Percentiles rank a stretch among this genome's conserved stretches.
These are phyloP conservation scores for Rhodotorula babjevae DNA, from an alignment of 768 basidiomycete genomes.

Conservation along the genomic window DNA sequence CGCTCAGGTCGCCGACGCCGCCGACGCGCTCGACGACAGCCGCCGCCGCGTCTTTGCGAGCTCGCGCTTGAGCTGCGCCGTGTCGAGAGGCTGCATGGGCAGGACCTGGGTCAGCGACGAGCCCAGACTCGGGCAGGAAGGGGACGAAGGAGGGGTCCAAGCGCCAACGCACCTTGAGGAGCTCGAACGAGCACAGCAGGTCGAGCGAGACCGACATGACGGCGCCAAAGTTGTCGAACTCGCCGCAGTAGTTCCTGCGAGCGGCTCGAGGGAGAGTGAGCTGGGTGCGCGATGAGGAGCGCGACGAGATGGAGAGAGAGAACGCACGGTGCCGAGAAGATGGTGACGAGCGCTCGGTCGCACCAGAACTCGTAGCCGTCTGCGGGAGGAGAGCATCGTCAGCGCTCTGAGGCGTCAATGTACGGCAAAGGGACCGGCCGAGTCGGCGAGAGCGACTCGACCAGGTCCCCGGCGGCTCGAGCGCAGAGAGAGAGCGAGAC, in stretches of 20 bases:
- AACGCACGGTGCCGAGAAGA: constrained; percentile 79
- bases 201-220: constrained; percentile 87
- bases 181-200: constrained; percentile 91
- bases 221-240: constrained; percentile 81
- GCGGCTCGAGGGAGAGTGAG: no score
- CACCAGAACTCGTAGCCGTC: constrained; percentile 98
- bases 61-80: constrained; percentile 30
- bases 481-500: background rate
- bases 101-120: no score
- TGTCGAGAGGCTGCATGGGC: constrained; percentile 20
- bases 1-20: background rate
- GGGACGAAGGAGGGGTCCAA: background rate
- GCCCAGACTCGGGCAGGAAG: no score
- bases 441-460: no score
- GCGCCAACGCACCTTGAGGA: constrained; percentile 59
- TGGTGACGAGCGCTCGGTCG: constrained; percentile 93
- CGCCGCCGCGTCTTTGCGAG: constrained; percentile 27
- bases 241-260: constrained; percentile 47
- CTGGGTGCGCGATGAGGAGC: background rate
- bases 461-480: no score
- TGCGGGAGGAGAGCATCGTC: constrained; percentile 4
- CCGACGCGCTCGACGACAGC: constrained; percentile 1
- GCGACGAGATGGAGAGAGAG: background rate
- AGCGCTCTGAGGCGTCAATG: background rate
- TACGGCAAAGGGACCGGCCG: no score